These are phyloP conservation scores for Microcyclosporella mali DNA, from an alignment of 2,329 filamentous ascomycete species.

Conservation along the genomic window DNA sequence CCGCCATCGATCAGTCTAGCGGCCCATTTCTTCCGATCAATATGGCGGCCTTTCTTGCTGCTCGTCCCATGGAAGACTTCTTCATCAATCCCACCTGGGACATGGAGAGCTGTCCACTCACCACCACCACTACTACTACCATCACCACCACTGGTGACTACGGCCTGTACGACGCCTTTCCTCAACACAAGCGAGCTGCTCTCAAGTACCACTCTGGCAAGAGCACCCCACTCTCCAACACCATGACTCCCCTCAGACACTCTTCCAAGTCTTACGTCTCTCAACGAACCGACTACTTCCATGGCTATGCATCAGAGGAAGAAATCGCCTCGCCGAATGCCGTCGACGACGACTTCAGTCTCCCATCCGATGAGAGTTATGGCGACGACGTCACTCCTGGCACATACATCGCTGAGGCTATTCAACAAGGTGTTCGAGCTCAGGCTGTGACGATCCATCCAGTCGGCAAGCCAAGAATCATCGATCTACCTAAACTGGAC, in stretches of 20 bases:
- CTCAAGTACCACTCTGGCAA: not conserved
- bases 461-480: conserved; percentile 25
- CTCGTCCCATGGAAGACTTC: conserved; percentile 19
- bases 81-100: conserved; percentile 17
- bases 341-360: conserved; percentile 18
- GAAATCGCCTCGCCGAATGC: conserved; percentile 26
- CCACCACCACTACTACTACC: conserved; percentile 2
- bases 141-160: not conserved
- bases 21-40: not conserved
- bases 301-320: conserved; percentile 27
- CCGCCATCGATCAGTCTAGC: not conserved
- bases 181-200: not conserved
- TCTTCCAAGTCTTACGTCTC: conserved; percentile 10
- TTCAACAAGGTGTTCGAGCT: conserved; percentile 23
- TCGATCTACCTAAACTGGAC: conserved; percentile 21
- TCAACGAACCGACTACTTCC: not conserved
- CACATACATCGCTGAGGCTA: conserved; percentile 12
- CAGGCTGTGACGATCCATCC: conserved; percentile 25
- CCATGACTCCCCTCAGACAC: conserved; percentile 8
- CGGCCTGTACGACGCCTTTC: not conserved
- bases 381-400: conserved; percentile 22
- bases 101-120: conserved; percentile 1
- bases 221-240: conserved; percentile 4
- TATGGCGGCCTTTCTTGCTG: conserved; percentile 12
- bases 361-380: conserved; percentile 14